phyloP scores from a whole-genome alignment of 2,329 filamentous ascomycete species.

The Chaetoscypha palmicola region DNA sequence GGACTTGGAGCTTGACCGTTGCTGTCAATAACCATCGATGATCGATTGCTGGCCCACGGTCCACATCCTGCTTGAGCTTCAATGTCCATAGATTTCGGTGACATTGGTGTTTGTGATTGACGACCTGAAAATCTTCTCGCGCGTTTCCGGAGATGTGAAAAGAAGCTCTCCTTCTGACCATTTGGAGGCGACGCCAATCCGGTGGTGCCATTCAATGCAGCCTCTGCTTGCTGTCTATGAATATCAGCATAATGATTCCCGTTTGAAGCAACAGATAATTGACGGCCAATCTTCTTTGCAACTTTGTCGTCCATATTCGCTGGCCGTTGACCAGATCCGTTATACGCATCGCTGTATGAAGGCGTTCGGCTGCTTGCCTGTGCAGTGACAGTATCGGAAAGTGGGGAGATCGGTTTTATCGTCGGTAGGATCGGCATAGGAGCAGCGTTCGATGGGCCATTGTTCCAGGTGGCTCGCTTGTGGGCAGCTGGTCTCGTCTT shows the following conservation, averaged over 20 bases:
- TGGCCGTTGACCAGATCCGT: conserved; percentile 32
- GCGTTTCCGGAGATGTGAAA: conserved; percentile 91
- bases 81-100: conserved; percentile 75
- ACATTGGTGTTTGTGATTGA: conserved; percentile 68
- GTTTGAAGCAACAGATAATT: conserved; percentile 85
- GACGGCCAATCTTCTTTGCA: conserved; percentile 87
- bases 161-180: conserved; percentile 91
- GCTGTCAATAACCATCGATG: conserved; percentile 69
- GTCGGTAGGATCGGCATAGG: conserved; percentile 96
- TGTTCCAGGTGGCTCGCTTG: conserved; percentile 92
- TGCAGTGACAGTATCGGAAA: conserved; percentile 88
- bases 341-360: conserved; percentile 44
- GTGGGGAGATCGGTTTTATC: conserved; percentile 87
- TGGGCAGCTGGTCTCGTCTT: conserved; percentile 46
- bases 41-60: conserved; percentile 80
- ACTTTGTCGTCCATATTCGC: conserved; percentile 53
- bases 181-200: conserved; percentile 69
- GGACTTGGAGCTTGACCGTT: conserved; percentile 38
- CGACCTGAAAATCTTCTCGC: conserved; percentile 87
- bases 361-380: conserved; percentile 66
- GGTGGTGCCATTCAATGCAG: conserved; percentile 75
- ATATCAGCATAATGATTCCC: conserved; percentile 89
- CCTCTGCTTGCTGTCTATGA: conserved; percentile 85
- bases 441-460: conserved; percentile 69
- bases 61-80: conserved; percentile 90